Evolutionary conservation across 2,329 filamentous ascomycete species (phyloP).

Genomic region (Colletotrichum sp.): DNA sequence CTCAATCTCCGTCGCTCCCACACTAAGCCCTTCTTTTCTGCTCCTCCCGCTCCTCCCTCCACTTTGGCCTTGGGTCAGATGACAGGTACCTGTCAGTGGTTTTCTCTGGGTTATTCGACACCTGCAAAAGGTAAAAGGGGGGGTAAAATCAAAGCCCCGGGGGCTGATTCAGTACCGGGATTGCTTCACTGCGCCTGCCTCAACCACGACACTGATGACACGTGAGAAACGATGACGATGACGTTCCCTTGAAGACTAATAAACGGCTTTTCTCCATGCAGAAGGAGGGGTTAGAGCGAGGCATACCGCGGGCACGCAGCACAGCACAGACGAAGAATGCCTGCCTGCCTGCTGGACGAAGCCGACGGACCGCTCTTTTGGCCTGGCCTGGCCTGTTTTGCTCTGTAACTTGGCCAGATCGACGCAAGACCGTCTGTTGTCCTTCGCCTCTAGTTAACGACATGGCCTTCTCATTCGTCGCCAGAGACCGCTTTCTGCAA

Average conservation of each 20-base stretch:
- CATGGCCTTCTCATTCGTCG: slow-evolving; percentile 11
- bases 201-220: background rate
- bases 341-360: background rate
- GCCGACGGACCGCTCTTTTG: background rate
- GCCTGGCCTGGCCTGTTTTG: background rate
- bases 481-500: slow-evolving; percentile 14
- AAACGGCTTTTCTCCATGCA: background rate
- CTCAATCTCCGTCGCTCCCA: slow-evolving; percentile 1
- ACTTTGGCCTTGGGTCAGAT: background rate
- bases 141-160: background rate
- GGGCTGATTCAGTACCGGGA: background rate
- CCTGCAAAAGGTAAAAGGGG: background rate
- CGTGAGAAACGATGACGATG: slow-evolving; percentile 9
- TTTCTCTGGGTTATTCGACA: no score
- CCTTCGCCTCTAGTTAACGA: background rate
- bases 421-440: background rate
- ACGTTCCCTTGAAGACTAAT: background rate
- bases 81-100: background rate
- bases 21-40: slow-evolving; percentile 10
- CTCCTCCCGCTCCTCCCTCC: slow-evolving; percentile 14
- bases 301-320: background rate
- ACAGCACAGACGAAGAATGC: background rate
- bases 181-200: background rate
- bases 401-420: background rate
- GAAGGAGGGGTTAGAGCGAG: background rate